Conservation (phyloP, 345 rosid genomes). For the Salix arbutifolia region DNA sequence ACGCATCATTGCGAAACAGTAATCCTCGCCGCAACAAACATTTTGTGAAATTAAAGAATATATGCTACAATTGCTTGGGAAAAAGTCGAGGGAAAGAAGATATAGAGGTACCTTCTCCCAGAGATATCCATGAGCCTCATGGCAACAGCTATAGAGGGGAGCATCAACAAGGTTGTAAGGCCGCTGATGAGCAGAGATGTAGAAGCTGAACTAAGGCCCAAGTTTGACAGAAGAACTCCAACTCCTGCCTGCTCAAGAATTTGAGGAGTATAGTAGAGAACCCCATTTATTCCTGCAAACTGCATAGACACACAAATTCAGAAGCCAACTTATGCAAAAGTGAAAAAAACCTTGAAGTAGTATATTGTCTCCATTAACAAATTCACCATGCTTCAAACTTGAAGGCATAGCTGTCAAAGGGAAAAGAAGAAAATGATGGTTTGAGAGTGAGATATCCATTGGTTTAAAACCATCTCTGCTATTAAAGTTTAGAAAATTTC, state of each 20-base stretch:
- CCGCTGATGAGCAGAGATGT: constrained; percentile 80
- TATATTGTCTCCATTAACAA: neutral
- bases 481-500: neutral
- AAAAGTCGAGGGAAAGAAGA: neutral
- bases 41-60: neutral
- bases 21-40: neutral
- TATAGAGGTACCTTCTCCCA: constrained; percentile 72
- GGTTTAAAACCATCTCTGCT: neutral
- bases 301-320: constrained; percentile 21
- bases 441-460: neutral
- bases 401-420: neutral
- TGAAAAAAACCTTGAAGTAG: neutral
- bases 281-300: constrained; percentile 97
- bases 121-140: constrained; percentile 93
- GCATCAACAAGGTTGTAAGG: constrained; percentile 85
- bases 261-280: constrained; percentile 95
- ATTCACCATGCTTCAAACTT: neutral
- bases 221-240: constrained; percentile 71
- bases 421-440: neutral
- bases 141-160: constrained; percentile 88
- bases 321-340: neutral
- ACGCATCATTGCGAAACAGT: neutral
- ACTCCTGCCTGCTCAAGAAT: constrained; percentile 96
- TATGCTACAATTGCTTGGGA: neutral
- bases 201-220: constrained; percentile 71